phyloP scores from a whole-genome alignment of 257 asterid genomes.

The Solanum chiquidenum region DNA sequence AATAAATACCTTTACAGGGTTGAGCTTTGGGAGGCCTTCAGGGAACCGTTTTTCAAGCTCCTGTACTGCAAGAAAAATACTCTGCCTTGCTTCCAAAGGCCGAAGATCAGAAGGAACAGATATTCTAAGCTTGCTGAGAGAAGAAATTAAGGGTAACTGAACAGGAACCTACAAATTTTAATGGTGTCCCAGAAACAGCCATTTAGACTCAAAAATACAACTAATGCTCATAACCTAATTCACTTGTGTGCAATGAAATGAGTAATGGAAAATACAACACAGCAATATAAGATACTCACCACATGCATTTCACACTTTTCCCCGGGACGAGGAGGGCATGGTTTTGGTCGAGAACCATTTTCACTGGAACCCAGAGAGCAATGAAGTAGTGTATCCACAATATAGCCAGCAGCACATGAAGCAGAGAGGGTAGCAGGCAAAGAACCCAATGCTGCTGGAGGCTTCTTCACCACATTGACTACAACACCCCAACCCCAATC shows the following conservation, averaged over 20 bases:
- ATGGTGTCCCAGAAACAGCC: neutral
- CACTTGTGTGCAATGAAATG: neutral
- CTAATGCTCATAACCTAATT: neutral
- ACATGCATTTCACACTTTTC: conserved; percentile 98
- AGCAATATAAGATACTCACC: conserved; percentile 24
- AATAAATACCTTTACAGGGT: conserved; percentile 69
- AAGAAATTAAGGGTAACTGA: conserved; percentile 82
- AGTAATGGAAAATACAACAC: neutral
- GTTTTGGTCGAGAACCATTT: conserved; percentile 78
- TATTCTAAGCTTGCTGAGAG: conserved; percentile 74
- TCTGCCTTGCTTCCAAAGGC: conserved; percentile 79
- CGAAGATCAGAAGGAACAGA: conserved; percentile 84
- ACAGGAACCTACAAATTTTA: conserved; percentile 67
- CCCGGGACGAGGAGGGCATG: conserved; percentile 85
- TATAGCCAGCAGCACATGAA: conserved; percentile 67
- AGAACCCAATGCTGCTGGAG: conserved; percentile 55
- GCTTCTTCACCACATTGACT: conserved; percentile 80
- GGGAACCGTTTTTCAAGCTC: conserved; percentile 91
- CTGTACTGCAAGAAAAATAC: conserved; percentile 64
- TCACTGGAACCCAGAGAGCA: conserved; percentile 67
- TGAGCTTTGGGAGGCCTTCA: conserved; percentile 85
- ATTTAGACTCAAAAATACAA: neutral
- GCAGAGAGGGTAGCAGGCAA: conserved; percentile 83
- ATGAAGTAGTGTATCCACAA: conserved; percentile 80
- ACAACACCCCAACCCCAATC: conserved; percentile 99